A percentile compares a stretch with the other conserved stretches of the same genome.
These are phyloP conservation scores for Camellia granthamiana DNA, from an alignment of 148 eudicot genomes.

Conservation along the genomic window DNA sequence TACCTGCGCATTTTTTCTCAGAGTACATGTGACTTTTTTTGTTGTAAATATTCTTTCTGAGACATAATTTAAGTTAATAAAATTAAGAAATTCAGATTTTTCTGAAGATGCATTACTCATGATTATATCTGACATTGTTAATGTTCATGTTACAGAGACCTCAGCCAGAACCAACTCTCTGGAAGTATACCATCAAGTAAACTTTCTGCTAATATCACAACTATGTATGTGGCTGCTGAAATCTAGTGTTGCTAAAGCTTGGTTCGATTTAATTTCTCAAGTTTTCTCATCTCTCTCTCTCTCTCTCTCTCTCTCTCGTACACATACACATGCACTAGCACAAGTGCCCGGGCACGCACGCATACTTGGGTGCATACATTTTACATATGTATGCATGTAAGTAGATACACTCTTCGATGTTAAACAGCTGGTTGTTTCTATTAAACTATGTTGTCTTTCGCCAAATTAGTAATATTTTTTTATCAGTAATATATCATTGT, in stretches of 20 bases:
- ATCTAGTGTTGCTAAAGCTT: neutral
- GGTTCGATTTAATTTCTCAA: neutral
- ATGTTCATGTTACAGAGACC: constrained; percentile 8
- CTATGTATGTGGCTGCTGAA: constrained; percentile 16
- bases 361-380: too few relatives aligned
- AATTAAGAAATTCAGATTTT: neutral
- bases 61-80: neutral
- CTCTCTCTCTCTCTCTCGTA: too few relatives aligned
- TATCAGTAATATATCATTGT: neutral
- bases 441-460: too few relatives aligned
- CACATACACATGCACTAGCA: too few relatives aligned
- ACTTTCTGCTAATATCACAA: neutral
- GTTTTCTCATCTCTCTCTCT: neutral
- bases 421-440: too few relatives aligned
- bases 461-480: too few relatives aligned
- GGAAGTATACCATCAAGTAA: constrained; percentile 14
- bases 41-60: neutral
- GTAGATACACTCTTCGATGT: too few relatives aligned
- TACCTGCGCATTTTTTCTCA: neutral
- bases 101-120: neutral
- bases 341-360: neutral
- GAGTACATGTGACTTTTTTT: neutral
- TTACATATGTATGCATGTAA: too few relatives aligned
- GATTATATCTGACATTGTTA: neutral
- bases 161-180: constrained; percentile 19